Evolutionary conservation across 805 yeast species (phyloP), one percentile per base, ranked within the genome.

Genomic region (Saccharomyces mikatae): DNA sequence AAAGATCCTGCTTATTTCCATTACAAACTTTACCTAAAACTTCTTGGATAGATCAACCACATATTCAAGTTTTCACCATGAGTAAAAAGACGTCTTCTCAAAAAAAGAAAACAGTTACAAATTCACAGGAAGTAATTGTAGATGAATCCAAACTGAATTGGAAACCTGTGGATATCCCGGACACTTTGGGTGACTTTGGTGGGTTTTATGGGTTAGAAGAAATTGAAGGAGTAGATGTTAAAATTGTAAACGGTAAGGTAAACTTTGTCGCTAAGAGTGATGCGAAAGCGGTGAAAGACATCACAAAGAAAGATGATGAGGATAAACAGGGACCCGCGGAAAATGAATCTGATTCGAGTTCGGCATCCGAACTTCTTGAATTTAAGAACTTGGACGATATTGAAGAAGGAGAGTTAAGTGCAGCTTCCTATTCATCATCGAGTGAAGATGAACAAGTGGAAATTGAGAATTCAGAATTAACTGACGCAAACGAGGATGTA

Each of bases 181-280:
- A 88, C 58, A 84, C 89, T 27, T 71, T 88, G 50, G 96, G 84
- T 56, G 96, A 89, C 69, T 88, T 86, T 65, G 91, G 87, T 60
- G 97, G 97, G 0, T 86, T 91, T 62, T 89, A 84, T 67, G 99
- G 97, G 0, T 73, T 94, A 36, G 99, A 92, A 68, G 98, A 92
- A 67, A 78, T 94, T 51, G 97, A 89, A 54, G 97, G 97, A 47
- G 97, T 92, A 32, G 91, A 80, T 63, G 91, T 92, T 6, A 82
- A 87, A 56, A 76, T 83, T 53, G 80, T 82, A 1, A 75, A 87
- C 57, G 96, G 96, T 13, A 72, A 75, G 51, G 83, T 86, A 0
- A 79, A 80, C 52, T 62, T 85, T 62, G 65, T 76, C n/a, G 76
- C 76, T 9, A 74, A 66, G 32, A 76, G 74, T 44, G 63, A 70